A percentile compares a stretch with the other conserved stretches of the same genome.
phyloP scores from a whole-genome alignment of 2,329 filamentous ascomycete genomes.

The Diaporthe citriasiana region DNA sequence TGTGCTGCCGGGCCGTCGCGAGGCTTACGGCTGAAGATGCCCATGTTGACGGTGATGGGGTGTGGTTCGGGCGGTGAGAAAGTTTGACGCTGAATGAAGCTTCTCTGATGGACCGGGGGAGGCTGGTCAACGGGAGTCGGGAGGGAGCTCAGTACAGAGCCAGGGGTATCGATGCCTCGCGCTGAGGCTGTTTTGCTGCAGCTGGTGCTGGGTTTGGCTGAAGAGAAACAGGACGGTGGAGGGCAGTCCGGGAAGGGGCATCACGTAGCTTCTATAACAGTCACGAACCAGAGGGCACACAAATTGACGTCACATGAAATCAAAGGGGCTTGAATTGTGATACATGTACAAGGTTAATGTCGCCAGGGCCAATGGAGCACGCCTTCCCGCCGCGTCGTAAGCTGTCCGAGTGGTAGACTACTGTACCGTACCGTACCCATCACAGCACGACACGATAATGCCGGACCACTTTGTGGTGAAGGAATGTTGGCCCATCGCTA shows the following conservation, averaged over 20 bases:
- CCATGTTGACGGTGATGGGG: conserved; percentile 43
- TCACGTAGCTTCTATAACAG: neutral
- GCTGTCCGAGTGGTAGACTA: neutral
- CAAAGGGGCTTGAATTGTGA: conserved; percentile 13
- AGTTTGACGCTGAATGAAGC: neutral
- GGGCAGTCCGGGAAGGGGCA: neutral
- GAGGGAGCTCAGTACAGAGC: neutral
- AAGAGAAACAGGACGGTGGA: neutral
- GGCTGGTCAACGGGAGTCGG: neutral
- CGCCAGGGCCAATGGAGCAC: conserved; percentile 8
- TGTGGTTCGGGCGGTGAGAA: neutral
- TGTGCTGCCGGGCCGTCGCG: conserved; percentile 40
- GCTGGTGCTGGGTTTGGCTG: neutral
- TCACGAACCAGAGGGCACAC: neutral
- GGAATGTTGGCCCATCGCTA: neutral
- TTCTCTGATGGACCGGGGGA: neutral
- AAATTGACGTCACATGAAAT: conserved; percentile 28
- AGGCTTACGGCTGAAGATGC: conserved; percentile 47
- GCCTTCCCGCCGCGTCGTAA: neutral
- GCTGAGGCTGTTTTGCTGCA: conserved; percentile 7
- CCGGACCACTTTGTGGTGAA: neutral
- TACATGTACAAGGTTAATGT: conserved; percentile 10
- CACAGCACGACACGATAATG: neutral
- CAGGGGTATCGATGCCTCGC: conserved; percentile 23
- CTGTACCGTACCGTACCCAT: neutral